Evolutionary conservation across 208 protist genomes (phyloP).

Genomic region (Leishmania turanica): DNA sequence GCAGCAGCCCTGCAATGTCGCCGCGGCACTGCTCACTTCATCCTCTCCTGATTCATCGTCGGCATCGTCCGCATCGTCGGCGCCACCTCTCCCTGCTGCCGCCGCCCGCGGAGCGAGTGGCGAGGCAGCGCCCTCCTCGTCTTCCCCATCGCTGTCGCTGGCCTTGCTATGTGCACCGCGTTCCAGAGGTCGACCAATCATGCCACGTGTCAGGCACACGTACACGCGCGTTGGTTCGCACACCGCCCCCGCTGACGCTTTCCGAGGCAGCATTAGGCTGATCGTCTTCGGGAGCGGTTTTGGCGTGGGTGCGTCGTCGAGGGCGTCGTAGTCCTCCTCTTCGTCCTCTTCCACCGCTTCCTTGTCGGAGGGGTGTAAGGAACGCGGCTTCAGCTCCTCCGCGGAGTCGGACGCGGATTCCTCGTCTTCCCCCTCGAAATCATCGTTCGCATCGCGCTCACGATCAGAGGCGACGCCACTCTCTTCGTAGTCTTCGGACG

Average conservation of each 20-base stretch:
- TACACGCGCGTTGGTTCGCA: slow-evolving; percentile 19
- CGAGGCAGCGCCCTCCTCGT: not conserved
- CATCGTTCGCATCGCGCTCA: slow-evolving; percentile 1
- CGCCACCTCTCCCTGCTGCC: not conserved
- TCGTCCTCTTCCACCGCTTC: slow-evolving; percentile 33
- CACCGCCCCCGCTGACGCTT: not conserved
- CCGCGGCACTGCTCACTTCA: not conserved
- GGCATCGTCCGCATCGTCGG: not conserved
- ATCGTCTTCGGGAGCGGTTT: slow-evolving; percentile 29
- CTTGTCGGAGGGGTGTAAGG: not conserved
- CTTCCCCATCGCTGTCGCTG: not conserved
- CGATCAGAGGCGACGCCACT: not conserved
- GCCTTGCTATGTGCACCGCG: not conserved
- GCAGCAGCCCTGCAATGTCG: slow-evolving; percentile 19
- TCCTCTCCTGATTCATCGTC: slow-evolving; percentile 1
- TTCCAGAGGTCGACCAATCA: slow-evolving; percentile 2
- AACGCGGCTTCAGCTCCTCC: slow-evolving; percentile 3
- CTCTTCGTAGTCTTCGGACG: slow-evolving; percentile 15
- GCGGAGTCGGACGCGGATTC: not conserved
- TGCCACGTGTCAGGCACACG: slow-evolving; percentile 29
- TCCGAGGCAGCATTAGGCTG: slow-evolving; percentile 10
- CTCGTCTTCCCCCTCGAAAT: slow-evolving; percentile 30
- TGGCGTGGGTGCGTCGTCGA: slow-evolving; percentile 7
- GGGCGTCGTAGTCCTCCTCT: slow-evolving; percentile 14
- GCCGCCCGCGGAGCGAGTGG: not conserved